These are phyloP conservation scores for Debaryomyces udenii DNA, from an alignment of 1,139 yeast genomes.

Conservation along the genomic window DNA sequence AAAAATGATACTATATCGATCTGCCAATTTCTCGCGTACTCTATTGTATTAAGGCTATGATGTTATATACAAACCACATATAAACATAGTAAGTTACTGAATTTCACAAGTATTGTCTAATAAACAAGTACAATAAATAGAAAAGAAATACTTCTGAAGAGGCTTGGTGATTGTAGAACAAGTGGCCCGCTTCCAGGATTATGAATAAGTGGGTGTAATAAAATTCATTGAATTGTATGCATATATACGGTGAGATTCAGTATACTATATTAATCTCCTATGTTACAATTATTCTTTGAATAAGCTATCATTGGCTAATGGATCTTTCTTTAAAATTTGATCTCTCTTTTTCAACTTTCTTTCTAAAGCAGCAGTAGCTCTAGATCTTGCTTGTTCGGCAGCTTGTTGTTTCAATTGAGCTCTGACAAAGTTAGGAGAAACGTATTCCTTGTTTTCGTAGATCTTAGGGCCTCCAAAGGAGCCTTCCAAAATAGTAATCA, in stretches of 20 bases:
- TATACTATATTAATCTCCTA: conserved; percentile 7
- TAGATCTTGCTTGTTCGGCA: conserved; percentile 76
- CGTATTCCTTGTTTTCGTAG: conserved; percentile 95
- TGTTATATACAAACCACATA: conserved; percentile 6
- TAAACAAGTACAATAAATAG: too few relatives aligned
- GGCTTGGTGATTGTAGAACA: too few relatives aligned
- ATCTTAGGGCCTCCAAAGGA: conserved; percentile 98
- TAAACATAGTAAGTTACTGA: too few relatives aligned
- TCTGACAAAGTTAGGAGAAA: conserved; percentile 92
- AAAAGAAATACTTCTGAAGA: too few relatives aligned
- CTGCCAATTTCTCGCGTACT: conserved; percentile 1
- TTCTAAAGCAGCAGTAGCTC: conserved; percentile 80
- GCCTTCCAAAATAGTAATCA: conserved; percentile 91
- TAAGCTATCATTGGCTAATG: conserved; percentile 76
- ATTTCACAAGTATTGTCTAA: too few relatives aligned
- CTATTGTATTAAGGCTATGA: conserved; percentile 6
- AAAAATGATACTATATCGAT: too few relatives aligned
- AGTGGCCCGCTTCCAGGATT: too few relatives aligned
- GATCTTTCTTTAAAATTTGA: conserved; percentile 75
- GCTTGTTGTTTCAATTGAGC: conserved; percentile 82
- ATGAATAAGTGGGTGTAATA: too few relatives aligned
- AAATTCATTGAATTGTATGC: neutral
- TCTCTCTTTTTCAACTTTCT: conserved; percentile 78
- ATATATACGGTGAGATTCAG: neutral
- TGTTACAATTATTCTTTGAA: conserved; percentile 49